phyloP scores from a whole-genome alignment of 2,329 filamentous ascomycete species.

The Sporothrix sp. region DNA sequence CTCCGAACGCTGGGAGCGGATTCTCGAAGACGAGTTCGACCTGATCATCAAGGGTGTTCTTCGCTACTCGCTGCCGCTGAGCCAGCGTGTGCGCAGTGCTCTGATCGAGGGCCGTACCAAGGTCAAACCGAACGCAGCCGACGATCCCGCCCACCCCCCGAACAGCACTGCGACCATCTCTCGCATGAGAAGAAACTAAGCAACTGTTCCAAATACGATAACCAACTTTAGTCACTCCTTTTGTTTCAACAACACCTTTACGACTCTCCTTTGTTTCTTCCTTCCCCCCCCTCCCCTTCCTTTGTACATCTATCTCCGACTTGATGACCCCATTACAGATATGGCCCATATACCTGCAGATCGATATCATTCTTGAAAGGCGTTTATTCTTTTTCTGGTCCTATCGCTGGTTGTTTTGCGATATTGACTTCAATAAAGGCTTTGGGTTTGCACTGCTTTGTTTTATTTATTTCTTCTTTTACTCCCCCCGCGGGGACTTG shows the following conservation, averaged over 20 bases:
- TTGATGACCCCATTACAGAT: constrained; percentile 3
- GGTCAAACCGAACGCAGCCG: constrained; percentile 54
- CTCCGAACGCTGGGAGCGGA: constrained; percentile 77
- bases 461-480: neutral
- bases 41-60: constrained; percentile 85
- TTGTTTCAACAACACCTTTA: constrained; percentile 1
- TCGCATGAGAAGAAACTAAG: neutral
- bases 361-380: constrained; percentile 1
- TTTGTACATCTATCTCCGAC: constrained; percentile 3
- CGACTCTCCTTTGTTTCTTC: constrained; percentile 13
- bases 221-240: constrained; percentile 14
- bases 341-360: constrained; percentile 8
- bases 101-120: constrained; percentile 49
- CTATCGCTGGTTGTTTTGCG: no score
- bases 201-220: neutral
- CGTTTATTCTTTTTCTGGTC: no score
- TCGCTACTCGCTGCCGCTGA: constrained; percentile 64
- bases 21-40: constrained; percentile 86
- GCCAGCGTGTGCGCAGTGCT: constrained; percentile 48
- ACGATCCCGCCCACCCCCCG: constrained; percentile 36
- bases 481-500: neutral
- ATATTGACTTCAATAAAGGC: no score
- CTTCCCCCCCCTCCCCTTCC: neutral
- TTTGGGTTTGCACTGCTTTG: no score
- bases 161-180: constrained; percentile 27